Percentiles rank a stretch among this genome's conserved stretches.
phyloP scores from a whole-genome alignment of 2,329 filamentous ascomycete species.

The Sclerotinia trifoliorum region DNA sequence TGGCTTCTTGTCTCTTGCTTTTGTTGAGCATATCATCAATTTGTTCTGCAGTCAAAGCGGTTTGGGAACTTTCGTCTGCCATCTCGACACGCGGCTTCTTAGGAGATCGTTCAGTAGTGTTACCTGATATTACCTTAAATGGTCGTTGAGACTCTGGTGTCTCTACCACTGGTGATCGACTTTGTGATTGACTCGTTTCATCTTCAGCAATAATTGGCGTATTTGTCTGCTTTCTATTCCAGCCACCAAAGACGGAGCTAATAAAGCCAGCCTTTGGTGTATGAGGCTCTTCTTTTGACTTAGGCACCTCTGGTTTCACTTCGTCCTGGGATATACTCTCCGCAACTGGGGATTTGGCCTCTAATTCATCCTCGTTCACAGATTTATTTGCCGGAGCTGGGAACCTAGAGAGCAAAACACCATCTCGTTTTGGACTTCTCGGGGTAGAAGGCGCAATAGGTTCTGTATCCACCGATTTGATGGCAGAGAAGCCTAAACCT shows the following conservation, averaged over 20 bases:
- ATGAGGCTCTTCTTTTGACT: conserved; percentile 36
- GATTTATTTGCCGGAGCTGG: conserved; percentile 1
- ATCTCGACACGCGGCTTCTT: conserved; percentile 48
- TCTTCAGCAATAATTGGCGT: conserved; percentile 61
- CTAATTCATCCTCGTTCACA: neutral
- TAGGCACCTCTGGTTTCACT: neutral
- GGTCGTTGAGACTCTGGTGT: conserved; percentile 57
- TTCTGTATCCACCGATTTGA: conserved; percentile 37
- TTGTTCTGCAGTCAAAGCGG: conserved; percentile 74
- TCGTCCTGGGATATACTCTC: neutral
- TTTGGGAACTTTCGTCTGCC: conserved; percentile 76
- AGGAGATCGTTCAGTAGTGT: conserved; percentile 46
- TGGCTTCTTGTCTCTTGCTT: conserved; percentile 45
- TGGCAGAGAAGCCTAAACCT: conserved; percentile 36
- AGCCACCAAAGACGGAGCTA: conserved; percentile 46
- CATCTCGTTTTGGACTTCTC: conserved; percentile 54
- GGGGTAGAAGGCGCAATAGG: conserved; percentile 41
- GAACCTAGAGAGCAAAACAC: conserved; percentile 52
- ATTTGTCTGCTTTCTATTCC: conserved; percentile 45
- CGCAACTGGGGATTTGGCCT: neutral
- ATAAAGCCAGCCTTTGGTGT: conserved; percentile 46
- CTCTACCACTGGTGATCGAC: conserved; percentile 49
- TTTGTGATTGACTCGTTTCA: conserved; percentile 56
- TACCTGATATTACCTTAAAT: conserved; percentile 63
- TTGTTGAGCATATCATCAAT: conserved; percentile 71